Conservation (phyloP, 2,329 filamentous ascomycete genomes). For the Aspergillus uvarum region DNA sequence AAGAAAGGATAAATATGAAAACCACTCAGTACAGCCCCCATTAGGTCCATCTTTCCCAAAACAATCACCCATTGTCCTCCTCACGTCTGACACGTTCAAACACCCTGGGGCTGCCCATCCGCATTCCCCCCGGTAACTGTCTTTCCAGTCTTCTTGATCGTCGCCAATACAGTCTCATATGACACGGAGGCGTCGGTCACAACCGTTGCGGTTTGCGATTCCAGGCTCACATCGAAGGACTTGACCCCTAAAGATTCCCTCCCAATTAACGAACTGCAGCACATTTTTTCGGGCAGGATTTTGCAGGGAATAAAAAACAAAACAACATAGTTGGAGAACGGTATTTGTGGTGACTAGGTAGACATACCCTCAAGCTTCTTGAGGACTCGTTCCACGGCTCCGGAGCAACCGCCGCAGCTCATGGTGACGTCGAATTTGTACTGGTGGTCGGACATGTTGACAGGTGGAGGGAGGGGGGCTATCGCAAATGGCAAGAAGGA, state of each 20-base stretch:
- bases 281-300: background rate
- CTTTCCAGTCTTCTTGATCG: conserved; percentile 95
- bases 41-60: background rate
- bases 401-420: conserved; percentile 95
- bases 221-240: conserved; percentile 81
- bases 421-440: conserved; percentile 96
- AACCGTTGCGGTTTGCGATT: conserved; percentile 78
- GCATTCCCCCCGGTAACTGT: conserved; percentile 67
- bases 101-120: conserved; percentile 41
- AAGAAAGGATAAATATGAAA: background rate
- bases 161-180: conserved; percentile 79
- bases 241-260: conserved; percentile 65
- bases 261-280: background rate
- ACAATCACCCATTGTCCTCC: background rate
- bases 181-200: conserved; percentile 66
- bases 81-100: conserved; percentile 26
- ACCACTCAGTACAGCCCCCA: background rate
- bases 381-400: conserved; percentile 86
- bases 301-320: too few relatives aligned
- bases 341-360: background rate
- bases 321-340: too few relatives aligned
- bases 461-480: background rate
- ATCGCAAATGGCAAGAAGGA: background rate
- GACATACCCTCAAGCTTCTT: conserved; percentile 82
- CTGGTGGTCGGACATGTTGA: conserved; percentile 68